Evolutionary conservation across 768 basidiomycete genomes (phyloP), one percentile per base, ranked within the genome.

Genomic region (Kwoniella dejecticola): DNA sequence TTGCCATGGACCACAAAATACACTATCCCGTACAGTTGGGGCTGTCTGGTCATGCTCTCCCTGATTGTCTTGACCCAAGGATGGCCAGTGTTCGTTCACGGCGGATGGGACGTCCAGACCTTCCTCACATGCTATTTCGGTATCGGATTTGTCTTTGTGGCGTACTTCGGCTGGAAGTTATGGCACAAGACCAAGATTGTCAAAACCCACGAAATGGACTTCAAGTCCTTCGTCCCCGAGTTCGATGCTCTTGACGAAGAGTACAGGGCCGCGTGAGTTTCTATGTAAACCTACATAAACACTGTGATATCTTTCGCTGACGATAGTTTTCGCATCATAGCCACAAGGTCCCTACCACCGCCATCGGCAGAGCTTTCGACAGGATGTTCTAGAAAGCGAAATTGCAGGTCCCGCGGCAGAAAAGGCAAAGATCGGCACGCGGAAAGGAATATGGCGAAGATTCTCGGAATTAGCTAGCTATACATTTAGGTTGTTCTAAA

Each of bases 51-150:
- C n/a, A 24, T 27, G 30, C 36, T 48, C 17, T 8, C 21, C 21
- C 11, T 58, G 13, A 58, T 58, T 30, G 45, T 58, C 33, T 23
- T 58, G 8, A 57, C 55, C 19, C 45, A 58, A 27, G 57, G 57
- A 7, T 58, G 45, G 46, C 7, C 29, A 13, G 46, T 58, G 2
- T 58, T 58, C 33, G 33, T 44, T 19, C 15, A 27, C 11, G 55
- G 55, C 23, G 55, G 55, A 44, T 57, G 55, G 55, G 55, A 57
- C 23, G 44, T 57, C 15, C 55, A 57, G 24, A 23, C 6, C 5
- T 57, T 57, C 55, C 42, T 57, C 26, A 57, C 55, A 44, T 57
- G 55, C 21, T 57, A 57, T 19, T 57, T 57, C 19, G 55, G 55
- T 21, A 41, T 57, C 27, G 55, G 23, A 4, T 57, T 57, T 45